Percentiles rank a stretch among this genome's conserved stretches.
phyloP scores from a whole-genome alignment of 257 asterid species.

The Buddleja alternifolia region DNA sequence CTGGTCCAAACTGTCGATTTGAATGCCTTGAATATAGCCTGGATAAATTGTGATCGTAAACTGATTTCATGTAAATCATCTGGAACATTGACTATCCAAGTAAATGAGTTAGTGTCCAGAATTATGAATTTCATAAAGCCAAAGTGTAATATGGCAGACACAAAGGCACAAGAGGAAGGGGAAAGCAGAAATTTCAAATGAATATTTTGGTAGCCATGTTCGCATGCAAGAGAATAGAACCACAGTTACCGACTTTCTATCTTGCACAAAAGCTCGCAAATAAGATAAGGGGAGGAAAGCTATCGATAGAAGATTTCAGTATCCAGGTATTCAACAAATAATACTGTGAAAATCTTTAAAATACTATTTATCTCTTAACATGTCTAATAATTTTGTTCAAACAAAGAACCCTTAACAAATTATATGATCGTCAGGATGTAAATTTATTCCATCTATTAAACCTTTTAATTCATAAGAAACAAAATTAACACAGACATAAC shows the following conservation, averaged over 20 bases:
- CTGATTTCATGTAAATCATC: conserved; percentile 13
- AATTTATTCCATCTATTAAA: conserved; percentile 19
- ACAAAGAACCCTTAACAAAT: conserved; percentile 23
- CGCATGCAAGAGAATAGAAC: neutral
- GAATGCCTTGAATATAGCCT: neutral
- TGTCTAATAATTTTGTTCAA: conserved; percentile 16
- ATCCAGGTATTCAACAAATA: conserved; percentile 26
- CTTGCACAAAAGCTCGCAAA: conserved; percentile 13
- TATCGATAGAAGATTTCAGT: neutral
- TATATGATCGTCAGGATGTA: neutral
- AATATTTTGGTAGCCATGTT: conserved; percentile 1
- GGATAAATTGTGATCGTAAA: conserved; percentile 1
- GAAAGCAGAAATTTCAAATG: neutral
- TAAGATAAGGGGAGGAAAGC: neutral
- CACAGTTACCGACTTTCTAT: neutral
- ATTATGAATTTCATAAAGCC: neutral
- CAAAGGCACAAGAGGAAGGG: neutral
- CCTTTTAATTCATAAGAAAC: conserved; percentile 9
- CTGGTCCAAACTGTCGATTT: conserved; percentile 7
- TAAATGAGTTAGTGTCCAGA: conserved; percentile 14
- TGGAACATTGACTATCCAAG: neutral
- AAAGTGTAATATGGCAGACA: neutral
- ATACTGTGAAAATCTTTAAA: neutral
- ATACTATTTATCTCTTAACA: conserved; percentile 9
- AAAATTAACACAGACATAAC: neutral